A percentile compares a stretch with the other conserved stretches of the same genome.
phyloP scores from a whole-genome alignment of 2,329 filamentous ascomycete genomes.

The Lecanosticta acicola region DNA sequence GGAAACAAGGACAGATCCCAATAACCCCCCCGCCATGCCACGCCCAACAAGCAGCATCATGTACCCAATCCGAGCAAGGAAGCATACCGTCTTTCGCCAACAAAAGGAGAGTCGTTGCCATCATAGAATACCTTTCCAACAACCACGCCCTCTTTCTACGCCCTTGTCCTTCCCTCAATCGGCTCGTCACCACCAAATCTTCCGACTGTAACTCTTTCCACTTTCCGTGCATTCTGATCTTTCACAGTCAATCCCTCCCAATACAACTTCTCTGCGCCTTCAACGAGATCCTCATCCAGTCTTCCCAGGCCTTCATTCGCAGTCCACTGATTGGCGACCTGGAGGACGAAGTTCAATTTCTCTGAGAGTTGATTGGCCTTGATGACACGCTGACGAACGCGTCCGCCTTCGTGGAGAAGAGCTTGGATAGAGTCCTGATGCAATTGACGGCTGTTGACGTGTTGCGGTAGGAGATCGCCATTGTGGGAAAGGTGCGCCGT shows the following conservation, averaged over 20 bases:
- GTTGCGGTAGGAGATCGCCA: constrained; percentile 57
- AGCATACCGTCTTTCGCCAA: no score
- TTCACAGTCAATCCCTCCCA: constrained; percentile 43
- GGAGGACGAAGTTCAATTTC: constrained; percentile 68
- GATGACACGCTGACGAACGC: constrained; percentile 49
- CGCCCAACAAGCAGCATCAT: no score
- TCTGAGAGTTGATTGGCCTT: constrained; percentile 66
- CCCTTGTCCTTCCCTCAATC: no score
- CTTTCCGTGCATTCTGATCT: constrained; percentile 38
- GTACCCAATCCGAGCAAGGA: no score
- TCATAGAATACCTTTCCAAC: no score
- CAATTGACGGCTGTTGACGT: constrained; percentile 64
- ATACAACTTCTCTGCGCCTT: constrained; percentile 30
- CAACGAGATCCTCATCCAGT: constrained; percentile 24
- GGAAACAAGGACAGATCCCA: no score
- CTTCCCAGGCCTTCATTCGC: constrained; percentile 61
- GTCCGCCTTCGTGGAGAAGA: constrained; percentile 56
- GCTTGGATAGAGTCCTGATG: constrained; percentile 68
- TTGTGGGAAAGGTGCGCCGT: constrained; percentile 59
- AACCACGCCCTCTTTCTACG: no score
- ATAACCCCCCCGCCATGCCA: no score
- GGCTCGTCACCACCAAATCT: constrained; percentile 43
- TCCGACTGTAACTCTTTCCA: constrained; percentile 46
- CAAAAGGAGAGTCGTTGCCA: no score
- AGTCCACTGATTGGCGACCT: constrained; percentile 66